Evolutionary conservation across 1,139 yeast species (phyloP), one percentile per base, ranked within the genome.

Genomic region (Meyerozyma sp.): DNA sequence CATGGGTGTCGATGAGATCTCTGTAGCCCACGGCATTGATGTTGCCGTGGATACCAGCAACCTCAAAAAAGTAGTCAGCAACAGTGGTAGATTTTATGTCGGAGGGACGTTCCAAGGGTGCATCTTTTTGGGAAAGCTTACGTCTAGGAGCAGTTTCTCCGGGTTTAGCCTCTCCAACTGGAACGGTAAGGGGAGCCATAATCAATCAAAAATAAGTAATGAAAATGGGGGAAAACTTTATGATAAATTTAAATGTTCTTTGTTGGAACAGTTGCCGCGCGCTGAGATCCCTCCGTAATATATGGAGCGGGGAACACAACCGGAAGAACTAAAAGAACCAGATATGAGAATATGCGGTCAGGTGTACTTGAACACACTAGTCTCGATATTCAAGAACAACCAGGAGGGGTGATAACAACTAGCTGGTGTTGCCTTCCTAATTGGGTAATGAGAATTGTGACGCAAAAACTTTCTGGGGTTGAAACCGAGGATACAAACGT

Each of bases 121-220:
- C 84, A 40, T 77, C 77, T 52, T 79, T 80, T 45, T 80, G 81
- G 44, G 77, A 68, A 46, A 74, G 70, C 58, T 80, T 85, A 70
- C 96, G 82, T 68, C 95, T 81, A 51, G 95, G 95, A 3, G 96
- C 95, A 26, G 96, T 86, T 68, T 91, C 97, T 48, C 95, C 94
- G 9, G 79, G 77, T 56, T 78, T 79, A 35, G 93, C 91, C 46
- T 84, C 84, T 32, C 95, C 95, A 32, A 87, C 94, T 32, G 82
- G 81, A 34, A 86, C 91, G 32, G 76, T 72, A 43, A 69, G 64
- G 43, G 65, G 68, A 40, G 59, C 57, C 70, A 64, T 64, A 8
- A n/a, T 40, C 14, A 9, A 30, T n/a, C 14, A 30, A 30, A 13
- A 13, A 8, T 13, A 3, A 7, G 7, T n/a, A 13, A 7, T 4